Base-by-base conservation (phyloP, 2,329 filamentous ascomycete species). In the Fusarium succisae region DNA sequence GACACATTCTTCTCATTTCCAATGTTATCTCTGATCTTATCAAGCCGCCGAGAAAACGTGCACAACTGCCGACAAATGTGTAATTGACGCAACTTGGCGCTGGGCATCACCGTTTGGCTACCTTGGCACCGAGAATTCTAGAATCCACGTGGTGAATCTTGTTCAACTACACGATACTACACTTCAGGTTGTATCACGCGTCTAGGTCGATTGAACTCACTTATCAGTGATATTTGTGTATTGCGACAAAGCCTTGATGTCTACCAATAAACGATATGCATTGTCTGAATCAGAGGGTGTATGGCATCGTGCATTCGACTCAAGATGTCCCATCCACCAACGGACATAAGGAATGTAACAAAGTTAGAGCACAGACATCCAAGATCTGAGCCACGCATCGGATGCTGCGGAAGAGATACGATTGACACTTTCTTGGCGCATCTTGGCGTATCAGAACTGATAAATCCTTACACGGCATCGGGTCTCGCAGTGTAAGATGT, bases 341-440 rank as follows among this genome's bases (percentile, higher is more conserved):
- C 32, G 57, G 44, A 17, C 22, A 26, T 32, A 60, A 53, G 35
- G 57, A 51, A 43, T 26, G 14, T 12, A 22, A 45, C 20, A 28
- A 39, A 41, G 13, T 11, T 8, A 11, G 32, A 5, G 35, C 39
- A 37, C 15, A 65, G 24, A 30, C 32, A 18, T 38, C 4, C 37
- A 6, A 26, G 32, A 61, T 50, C 20, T 41, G 3, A 67, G n/a
- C 11, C 14, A 37, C 9, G 20, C 22, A 47, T 30, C 66, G 59
- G 59, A 70, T 54, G 53, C 37, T 28, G 20, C 66, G 66, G 66
- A 70, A 70, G n/a, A 48, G 26, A 48, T 28, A 4, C 13, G 35
- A 62, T 62, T 62, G 48, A 45, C 56, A 63, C n/a, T 24, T 37
- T 48, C 50, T 55, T 66, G 55, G 56, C 48, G 8, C n/a, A 12